Evolutionary conservation across 2,329 filamentous ascomycete genomes (phyloP).

Genomic region (Ophiocordyceps australis): DNA sequence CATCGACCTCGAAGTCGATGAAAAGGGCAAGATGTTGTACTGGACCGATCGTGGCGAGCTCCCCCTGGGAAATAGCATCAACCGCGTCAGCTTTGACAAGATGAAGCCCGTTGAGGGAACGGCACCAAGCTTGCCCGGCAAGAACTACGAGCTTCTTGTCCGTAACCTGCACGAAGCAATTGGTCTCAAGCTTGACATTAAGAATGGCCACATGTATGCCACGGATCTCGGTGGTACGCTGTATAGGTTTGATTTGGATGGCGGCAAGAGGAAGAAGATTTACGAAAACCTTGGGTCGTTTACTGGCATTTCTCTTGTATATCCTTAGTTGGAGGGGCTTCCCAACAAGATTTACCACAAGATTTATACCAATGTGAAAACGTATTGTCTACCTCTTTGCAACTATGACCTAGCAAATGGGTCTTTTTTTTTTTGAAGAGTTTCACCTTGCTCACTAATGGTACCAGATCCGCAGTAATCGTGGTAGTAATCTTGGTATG

Average conservation of each 20-base stretch:
- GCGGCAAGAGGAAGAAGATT: constrained; percentile 7
- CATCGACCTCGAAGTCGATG: constrained; percentile 37
- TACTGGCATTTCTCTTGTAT: background rate
- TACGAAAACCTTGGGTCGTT: background rate
- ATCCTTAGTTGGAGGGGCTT: too few species aligned
- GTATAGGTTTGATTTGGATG: constrained; percentile 15
- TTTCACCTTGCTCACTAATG: too few species aligned
- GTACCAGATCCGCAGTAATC: too few species aligned
- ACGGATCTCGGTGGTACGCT: constrained; percentile 21
- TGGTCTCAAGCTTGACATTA: constrained; percentile 20
- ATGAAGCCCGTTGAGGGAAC: background rate
- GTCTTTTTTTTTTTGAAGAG: too few species aligned
- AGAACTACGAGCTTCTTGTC: constrained; percentile 10
- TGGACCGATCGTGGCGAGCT: constrained; percentile 44
- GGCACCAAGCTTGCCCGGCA: constrained; percentile 1
- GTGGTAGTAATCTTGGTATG: too few species aligned
- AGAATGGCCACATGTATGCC: constrained; percentile 15
- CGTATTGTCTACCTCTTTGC: too few species aligned
- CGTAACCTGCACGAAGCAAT: constrained; percentile 26
- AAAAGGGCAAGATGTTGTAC: constrained; percentile 24
- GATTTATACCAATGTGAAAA: too few species aligned
- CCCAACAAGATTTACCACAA: too few species aligned
- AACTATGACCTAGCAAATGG: too few species aligned
- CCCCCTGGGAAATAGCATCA: constrained; percentile 33
- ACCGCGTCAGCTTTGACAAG: constrained; percentile 11